Evolutionary conservation across 1,284 basidiomycete genomes (phyloP).

Genomic region (Amylostereum areolatum): DNA sequence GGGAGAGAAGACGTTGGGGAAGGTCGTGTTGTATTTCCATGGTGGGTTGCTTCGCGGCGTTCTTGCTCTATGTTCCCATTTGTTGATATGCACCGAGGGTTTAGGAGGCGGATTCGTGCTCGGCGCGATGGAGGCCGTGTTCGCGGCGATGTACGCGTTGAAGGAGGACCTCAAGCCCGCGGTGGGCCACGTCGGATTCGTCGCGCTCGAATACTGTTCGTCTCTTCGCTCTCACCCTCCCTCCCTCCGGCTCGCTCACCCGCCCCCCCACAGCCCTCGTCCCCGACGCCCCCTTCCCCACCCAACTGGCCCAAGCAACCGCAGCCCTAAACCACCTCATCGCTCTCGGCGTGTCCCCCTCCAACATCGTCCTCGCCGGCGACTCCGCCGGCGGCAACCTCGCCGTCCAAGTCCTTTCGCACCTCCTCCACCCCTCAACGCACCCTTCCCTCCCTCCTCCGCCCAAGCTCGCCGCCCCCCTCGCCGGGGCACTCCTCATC

Average conservation of each 20-base stretch:
- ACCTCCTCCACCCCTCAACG: constrained; percentile 3
- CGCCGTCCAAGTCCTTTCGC: background rate
- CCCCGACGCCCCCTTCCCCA: constrained; percentile 6
- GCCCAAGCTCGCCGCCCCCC: background rate
- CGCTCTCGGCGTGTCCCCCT: background rate
- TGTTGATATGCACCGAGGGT: background rate
- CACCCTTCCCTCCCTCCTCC: constrained; percentile 3
- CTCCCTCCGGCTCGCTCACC: no score
- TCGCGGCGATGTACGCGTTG: constrained; percentile 1
- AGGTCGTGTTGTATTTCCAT: constrained; percentile 7
- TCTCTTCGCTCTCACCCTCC: background rate
- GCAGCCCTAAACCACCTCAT: constrained; percentile 7
- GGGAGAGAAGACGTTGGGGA: constrained; percentile 4
- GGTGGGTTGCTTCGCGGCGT: constrained; percentile 3
- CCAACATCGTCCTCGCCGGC: constrained; percentile 2
- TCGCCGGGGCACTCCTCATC: constrained; percentile 10
- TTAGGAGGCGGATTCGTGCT: constrained; percentile 8
- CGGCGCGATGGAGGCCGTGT: background rate
- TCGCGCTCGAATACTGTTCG: constrained; percentile 8
- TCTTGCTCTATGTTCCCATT: background rate
- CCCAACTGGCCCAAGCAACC: constrained; percentile 7
- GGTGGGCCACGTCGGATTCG: constrained; percentile 1
- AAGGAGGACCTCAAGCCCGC: background rate
- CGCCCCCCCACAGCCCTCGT: constrained; percentile 6
- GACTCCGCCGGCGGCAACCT: constrained; percentile 4